Evolutionary conservation across 148 eudicot genomes (phyloP), one percentile per base, ranked within the genome.

Genomic region (Camellia sinensis): DNA sequence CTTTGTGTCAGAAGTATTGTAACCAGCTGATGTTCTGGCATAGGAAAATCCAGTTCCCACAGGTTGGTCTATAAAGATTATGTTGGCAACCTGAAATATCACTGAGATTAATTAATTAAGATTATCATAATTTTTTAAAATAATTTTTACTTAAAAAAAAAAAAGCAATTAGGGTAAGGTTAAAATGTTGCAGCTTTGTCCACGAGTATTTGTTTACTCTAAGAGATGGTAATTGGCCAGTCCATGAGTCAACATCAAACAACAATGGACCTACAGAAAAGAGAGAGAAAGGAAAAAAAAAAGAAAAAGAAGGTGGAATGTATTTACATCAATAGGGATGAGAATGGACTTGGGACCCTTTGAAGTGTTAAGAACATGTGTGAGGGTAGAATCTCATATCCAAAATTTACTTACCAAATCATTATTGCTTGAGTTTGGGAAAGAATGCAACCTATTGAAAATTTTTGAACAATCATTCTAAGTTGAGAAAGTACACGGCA

Each of bases 1-100:
- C 15, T 57, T n/a, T 10, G 82, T 79, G 61, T 79, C 82, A 0
- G 82, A 71, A 43, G 82, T 69, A 19, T 71, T 79, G 67, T 70
- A 70, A 22, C 67, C 75, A 4, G 75, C 46, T 41, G 46, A 15
- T 7, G 52, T 69, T 18, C 40, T 70, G 2, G 81, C 68, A 44
- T 79, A 79, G 29, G 81, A 79, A 37, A 68, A 79, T 60, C 81
- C 81, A 50, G 81, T 79, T 9, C 81, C 81, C n/a, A 79, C 81
- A 5, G 81, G 81, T 71, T 79, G 81, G 19, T 79, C 81, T 57
- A 79, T 71, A 21, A 79, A 79, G 64, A 79, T 56, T 43, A 79
- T 44, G 75, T 79, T 79, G 10, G 81, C 81, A 69, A 69, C 73
- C 73, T 69, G 50, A 43, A 44, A 69, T 5, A 15, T 18, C 73